Base-by-base conservation (phyloP, 140 eudicot species). In the Flaveria floridana region DNA sequence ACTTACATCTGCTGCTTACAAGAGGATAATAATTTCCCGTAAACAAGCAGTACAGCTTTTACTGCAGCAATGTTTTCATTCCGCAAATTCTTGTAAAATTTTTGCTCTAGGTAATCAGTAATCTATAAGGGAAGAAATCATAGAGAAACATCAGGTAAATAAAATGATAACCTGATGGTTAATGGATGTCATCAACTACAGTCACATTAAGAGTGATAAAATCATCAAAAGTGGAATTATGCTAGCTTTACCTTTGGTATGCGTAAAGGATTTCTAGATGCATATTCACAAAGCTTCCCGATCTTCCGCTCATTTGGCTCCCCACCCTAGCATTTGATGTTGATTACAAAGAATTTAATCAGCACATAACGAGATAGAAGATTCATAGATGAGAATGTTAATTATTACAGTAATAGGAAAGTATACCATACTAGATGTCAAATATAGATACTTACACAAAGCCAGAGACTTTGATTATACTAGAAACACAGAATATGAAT, bases 1-100 rank as follows among this genome's bases (percentile, higher is more conserved):
- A 87, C 96, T 90, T 90, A 90, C 96, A 90, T 87, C 83, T 90
- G 96, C 77, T 87, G 89, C 91, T 90, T 90, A 80, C 96, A 90
- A 82, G 94, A 85, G 72, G 91, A 85, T 63, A 87, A 84, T 72
- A 90, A 79, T 84, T 87, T 90, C 81, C 87, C 84, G 70, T 87
- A 90, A 55, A 90, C 78, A 18, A 82, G 83, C 41, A 83, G 39
- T 68, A 90, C 95, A 74, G 80, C 82, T 81, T 87, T 90, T 69
- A 87, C 88, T 52, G 91, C 84, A 47, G 85, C 88, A 59, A 78
- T 11, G 74, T 87, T 81, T 67, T 84, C 86, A 78, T 82, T 78
- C 42, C 96, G 86, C 86, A 90, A 77, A 68, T 87, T 89, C 76
- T 90, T 90, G 95, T 90, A 90, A 79, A 86, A 86, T 73, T 84